These are phyloP conservation scores for Cytospora mali DNA, from an alignment of 2,329 filamentous ascomycete species.

Conservation along the genomic window DNA sequence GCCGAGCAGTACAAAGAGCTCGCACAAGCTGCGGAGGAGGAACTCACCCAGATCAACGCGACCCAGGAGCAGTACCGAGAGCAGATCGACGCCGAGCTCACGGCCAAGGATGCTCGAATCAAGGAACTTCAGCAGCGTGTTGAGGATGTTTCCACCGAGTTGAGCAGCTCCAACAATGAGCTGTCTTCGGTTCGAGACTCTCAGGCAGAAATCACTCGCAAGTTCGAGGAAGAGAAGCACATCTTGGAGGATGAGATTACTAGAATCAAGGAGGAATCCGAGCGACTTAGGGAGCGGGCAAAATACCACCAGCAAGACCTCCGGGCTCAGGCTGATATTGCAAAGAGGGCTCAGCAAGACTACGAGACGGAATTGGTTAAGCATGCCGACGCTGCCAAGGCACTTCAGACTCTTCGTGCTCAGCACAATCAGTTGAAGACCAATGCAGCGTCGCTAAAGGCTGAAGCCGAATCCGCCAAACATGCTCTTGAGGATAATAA, in stretches of 20 bases:
- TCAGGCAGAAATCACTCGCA: conserved; percentile 72
- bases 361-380: conserved; percentile 95
- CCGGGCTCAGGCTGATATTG: conserved; percentile 90
- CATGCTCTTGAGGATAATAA: conserved; percentile 78
- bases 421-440: conserved; percentile 84
- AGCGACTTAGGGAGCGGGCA: conserved; percentile 76
- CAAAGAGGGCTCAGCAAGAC: conserved; percentile 87
- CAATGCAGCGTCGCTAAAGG: conserved; percentile 71
- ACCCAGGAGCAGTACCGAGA: conserved; percentile 86
- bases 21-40: conserved; percentile 84
- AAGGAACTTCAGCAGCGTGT: conserved; percentile 80
- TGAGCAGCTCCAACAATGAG: conserved; percentile 80
- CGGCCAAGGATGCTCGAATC: conserved; percentile 78
- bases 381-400: conserved; percentile 92
- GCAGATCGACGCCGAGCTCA: conserved; percentile 75
- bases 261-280: conserved; percentile 81
- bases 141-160: conserved; percentile 80
- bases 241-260: conserved; percentile 77
- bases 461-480: conserved; percentile 85
- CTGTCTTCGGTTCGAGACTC: conserved; percentile 78
- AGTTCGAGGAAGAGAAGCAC: conserved; percentile 79
- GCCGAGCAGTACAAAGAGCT: conserved; percentile 88
- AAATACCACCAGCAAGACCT: conserved; percentile 89
- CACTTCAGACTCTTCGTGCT: conserved; percentile 73
- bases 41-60: conserved; percentile 75